Base-by-base conservation (phyloP, 176 grass and related monocot genomes). In the Saccharum officinarum region DNA sequence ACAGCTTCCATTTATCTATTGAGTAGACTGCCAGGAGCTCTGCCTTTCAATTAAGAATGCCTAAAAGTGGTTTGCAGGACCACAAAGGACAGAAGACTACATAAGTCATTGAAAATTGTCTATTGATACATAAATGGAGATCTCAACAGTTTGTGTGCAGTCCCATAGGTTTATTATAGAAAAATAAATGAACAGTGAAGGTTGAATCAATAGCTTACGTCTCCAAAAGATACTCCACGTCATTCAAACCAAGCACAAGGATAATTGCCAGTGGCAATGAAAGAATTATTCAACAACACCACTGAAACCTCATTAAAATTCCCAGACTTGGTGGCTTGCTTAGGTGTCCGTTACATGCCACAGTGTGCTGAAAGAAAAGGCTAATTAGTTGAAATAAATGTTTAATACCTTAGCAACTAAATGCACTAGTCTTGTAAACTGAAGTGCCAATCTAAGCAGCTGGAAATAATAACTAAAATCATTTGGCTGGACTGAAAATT, bases 301-400 rank as follows among this genome's bases (percentile, higher is more conserved):
- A 98, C 95, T 13, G 96, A 95, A 80, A 98, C 86, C 80, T 95
- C 93, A 28, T 95, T 98, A 91, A 98, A 89, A 85, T 98, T 92
- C 57, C 96, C 96, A 75, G 96, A 98, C 41, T 87, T 94, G 75
- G 96, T 98, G 30, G 92, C 91, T 85, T 95, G 91, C 66, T 95
- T 98, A 69, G 96, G 87, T 98, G 83, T 98, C 96, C 96, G 95
- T 98, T 81, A 94, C 89, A 84, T 92, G 89, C 73, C 96, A 78
- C 62, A 98, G 71, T 73, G 89, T 98, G 89, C 96, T 98, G 89
- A 86, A 82, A 92, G 31, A 37, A 34, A 57, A 86, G 74, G 63
- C 23, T 78, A 69, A 87, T 68, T 71, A 64, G 72, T 87, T 75
- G 85, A 71, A n/a, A 18, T 73, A 80, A 82, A 76, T 47, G n/a